A percentile compares a stretch with the other conserved stretches of the same genome.
Evolutionary conservation across 306 rosid genomes (phyloP).

Genomic region (Canavalia ensiformis): DNA sequence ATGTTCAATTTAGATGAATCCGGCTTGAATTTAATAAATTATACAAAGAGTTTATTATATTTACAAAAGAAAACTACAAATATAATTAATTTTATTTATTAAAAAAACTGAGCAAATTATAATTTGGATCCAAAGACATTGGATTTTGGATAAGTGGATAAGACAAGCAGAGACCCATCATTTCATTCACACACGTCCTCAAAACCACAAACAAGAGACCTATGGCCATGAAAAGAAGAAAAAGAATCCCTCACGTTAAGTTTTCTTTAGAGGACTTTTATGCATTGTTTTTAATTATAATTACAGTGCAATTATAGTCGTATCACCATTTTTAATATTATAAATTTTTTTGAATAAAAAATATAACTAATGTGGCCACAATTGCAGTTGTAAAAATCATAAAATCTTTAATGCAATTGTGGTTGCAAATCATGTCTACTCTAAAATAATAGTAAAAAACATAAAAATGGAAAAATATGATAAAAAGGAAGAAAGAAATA

Average conservation of each 20-base stretch:
- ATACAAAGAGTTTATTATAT: no score
- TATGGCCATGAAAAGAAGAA: no score
- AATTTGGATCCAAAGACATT: not conserved
- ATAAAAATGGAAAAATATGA: no score
- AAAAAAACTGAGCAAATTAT: not conserved
- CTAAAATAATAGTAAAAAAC: no score
- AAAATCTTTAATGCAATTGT: no score
- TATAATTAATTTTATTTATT: not conserved
- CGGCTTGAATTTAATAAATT: not conserved
- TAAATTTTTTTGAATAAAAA: no score
- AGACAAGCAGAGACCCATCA: not conserved
- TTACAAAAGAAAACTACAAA: not conserved
- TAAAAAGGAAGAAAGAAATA: no score
- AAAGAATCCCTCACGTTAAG: not conserved
- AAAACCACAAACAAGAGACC: not conserved
- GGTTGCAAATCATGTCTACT: no score
- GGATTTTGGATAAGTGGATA: slow-evolving; percentile 5
- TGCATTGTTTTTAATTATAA: not conserved
- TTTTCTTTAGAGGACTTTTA: not conserved
- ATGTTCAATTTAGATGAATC: not conserved
- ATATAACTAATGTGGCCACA: no score
- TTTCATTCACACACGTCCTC: slow-evolving; percentile 14
- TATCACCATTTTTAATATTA: no score
- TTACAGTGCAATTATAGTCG: no score
- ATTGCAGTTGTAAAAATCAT: no score